phyloP scores from a whole-genome alignment of 768 basidiomycete species.

The Gymnopilus junonius region DNA sequence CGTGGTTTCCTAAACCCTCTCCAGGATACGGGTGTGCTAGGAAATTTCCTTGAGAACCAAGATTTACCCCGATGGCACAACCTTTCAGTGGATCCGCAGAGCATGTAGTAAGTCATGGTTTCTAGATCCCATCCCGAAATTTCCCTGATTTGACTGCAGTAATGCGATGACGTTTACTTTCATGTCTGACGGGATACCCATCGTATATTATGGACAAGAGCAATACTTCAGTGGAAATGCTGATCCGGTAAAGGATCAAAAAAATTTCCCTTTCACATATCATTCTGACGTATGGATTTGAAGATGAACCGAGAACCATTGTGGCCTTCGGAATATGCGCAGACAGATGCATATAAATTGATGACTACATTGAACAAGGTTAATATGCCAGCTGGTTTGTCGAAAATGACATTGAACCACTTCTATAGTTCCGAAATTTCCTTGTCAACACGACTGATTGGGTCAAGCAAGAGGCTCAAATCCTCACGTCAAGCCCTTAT shows the following conservation, averaged over 20 bases:
- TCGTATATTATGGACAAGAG: constrained; percentile 84
- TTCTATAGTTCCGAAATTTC: constrained; percentile 64
- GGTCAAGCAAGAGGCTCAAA: constrained; percentile 52
- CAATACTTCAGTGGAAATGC: constrained; percentile 65
- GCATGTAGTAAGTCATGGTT: constrained; percentile 54
- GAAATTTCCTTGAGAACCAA: constrained; percentile 84
- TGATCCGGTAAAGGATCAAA: constrained; percentile 59
- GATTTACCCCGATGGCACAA: constrained; percentile 79
- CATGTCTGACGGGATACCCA: constrained; percentile 83
- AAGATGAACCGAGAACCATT: constrained; percentile 78
- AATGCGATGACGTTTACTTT: constrained; percentile 79
- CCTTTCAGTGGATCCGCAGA: constrained; percentile 72
- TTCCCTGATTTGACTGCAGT: constrained; percentile 34
- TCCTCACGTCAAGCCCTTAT: constrained; percentile 52
- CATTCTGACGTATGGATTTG: not conserved
- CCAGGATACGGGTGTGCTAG: constrained; percentile 54
- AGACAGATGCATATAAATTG: constrained; percentile 60
- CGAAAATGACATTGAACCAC: not conserved
- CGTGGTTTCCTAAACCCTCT: not conserved
- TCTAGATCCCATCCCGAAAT: not conserved
- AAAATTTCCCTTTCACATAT: not conserved
- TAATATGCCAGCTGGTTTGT: not conserved
- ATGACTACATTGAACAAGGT: constrained; percentile 67
- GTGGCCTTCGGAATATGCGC: constrained; percentile 70
- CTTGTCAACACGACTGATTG: constrained; percentile 60